Percentiles rank a stretch among this genome's conserved stretches.
Evolutionary conservation across 2,329 filamentous ascomycete genomes (phyloP).

Genomic region (Colletotrichum tamarilloi): DNA sequence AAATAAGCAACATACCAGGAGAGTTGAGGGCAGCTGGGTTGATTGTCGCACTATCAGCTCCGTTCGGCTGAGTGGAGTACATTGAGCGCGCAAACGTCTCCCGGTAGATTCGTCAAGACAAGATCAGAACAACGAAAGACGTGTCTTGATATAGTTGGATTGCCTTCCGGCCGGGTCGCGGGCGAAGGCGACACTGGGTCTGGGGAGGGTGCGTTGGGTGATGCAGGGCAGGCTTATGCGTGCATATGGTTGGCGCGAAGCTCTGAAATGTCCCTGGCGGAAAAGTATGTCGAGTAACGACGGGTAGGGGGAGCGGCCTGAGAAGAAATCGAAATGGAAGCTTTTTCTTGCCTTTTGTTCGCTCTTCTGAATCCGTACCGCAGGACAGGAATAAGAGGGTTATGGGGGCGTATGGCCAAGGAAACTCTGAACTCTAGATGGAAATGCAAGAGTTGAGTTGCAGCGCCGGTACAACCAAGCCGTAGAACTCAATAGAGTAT

Average conservation of each 20-base stretch:
- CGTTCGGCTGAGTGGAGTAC: slow-evolving; percentile 75
- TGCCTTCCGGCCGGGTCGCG: slow-evolving; percentile 47
- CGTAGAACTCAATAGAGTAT: slow-evolving; percentile 32
- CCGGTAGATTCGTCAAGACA: slow-evolving; percentile 49
- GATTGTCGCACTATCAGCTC: slow-evolving; percentile 88
- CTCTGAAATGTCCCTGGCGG: slow-evolving; percentile 33
- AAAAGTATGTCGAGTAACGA: slow-evolving; percentile 30
- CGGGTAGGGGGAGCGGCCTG: slow-evolving; percentile 14
- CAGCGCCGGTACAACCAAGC: slow-evolving; percentile 33
- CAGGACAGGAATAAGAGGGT: slow-evolving; percentile 11
- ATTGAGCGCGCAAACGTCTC: slow-evolving; percentile 49
- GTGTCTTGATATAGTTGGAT: slow-evolving; percentile 72
- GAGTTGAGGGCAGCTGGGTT: slow-evolving; percentile 89
- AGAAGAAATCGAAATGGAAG: slow-evolving; percentile 33
- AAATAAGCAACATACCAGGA: slow-evolving; percentile 69
- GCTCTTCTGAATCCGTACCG: slow-evolving; percentile 10
- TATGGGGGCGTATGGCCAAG: slow-evolving; percentile 30
- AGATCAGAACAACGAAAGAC: slow-evolving; percentile 63
- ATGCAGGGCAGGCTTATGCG: slow-evolving; percentile 57
- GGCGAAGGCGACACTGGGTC: slow-evolving; percentile 42
- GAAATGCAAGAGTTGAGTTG: slow-evolving; percentile 35
- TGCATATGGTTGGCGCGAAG: slow-evolving; percentile 63
- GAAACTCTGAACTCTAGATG: slow-evolving; percentile 32
- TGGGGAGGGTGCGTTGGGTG: slow-evolving; percentile 54
- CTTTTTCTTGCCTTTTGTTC: slow-evolving; percentile 27